Evolutionary conservation across 2,329 filamentous ascomycete genomes (phyloP).

Genomic region (Paecilomyces variotii): DNA sequence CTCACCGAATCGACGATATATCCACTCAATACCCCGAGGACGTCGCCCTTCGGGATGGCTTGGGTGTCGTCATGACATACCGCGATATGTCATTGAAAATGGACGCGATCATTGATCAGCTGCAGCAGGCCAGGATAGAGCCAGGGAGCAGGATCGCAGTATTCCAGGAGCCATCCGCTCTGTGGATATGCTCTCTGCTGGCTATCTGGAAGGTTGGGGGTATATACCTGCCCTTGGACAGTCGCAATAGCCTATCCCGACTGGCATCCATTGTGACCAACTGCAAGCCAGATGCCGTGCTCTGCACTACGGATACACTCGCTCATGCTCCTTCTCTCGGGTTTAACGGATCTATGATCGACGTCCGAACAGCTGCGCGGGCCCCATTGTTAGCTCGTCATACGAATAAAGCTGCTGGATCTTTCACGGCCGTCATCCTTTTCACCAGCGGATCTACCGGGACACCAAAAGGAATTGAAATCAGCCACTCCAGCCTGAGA

Average conservation of each 20-base stretch:
- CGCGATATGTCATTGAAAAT: slow-evolving; percentile 20
- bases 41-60: slow-evolving; percentile 21
- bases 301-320: slow-evolving; percentile 17
- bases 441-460: slow-evolving; percentile 21
- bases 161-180: slow-evolving; percentile 28
- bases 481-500: slow-evolving; percentile 10
- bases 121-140: background rate
- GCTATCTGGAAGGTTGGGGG: slow-evolving; percentile 34
- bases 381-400: background rate
- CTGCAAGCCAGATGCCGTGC: slow-evolving; percentile 19
- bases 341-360: background rate
- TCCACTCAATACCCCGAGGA: slow-evolving; percentile 7
- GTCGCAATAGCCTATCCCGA: slow-evolving; percentile 18
- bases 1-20: slow-evolving; percentile 31
- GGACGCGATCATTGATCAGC: background rate
- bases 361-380: background rate
- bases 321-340: background rate
- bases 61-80: slow-evolving; percentile 27
- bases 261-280: slow-evolving; percentile 22
- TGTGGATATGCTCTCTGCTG: slow-evolving; percentile 22
- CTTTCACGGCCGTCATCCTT: slow-evolving; percentile 9
- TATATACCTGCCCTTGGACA: slow-evolving; percentile 33
- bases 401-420: background rate
- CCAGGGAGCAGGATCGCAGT: slow-evolving; percentile 28
- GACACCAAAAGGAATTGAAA: slow-evolving; percentile 30